Base-by-base conservation (phyloP, 2,329 filamentous ascomycete species). In the Cercospora nicotianae region DNA sequence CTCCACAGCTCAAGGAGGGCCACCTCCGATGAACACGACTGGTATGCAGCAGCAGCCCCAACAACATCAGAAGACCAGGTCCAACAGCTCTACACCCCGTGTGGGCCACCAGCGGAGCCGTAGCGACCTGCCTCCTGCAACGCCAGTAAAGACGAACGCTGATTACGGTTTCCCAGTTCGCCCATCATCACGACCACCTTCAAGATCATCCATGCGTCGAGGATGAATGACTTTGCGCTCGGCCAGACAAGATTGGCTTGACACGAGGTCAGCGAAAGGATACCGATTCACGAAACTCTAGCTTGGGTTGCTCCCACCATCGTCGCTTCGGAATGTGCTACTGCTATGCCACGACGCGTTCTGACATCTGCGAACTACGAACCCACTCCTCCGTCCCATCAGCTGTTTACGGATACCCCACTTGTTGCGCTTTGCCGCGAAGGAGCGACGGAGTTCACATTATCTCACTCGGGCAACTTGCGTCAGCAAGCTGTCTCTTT, bases 71-170 rank as follows among this genome's bases (percentile, higher is more conserved):
- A 70, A 70, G 26, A 62, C 59, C 20, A 67, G 67, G 23, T 68
- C 70, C 13, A 69, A 70, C 66, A 71, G 67, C 55, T 68, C 66
- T 23, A 70, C 70, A 20, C 70, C 70, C 8, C 66, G 67, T 42
- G 48, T 71, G 28, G 70, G 69, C 33, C 70, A 72, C 45, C 66
- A 60, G 57, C 69, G 70, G 30, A 72, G 70, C 65, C 67, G 70
- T 33, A 72, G 70, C 65, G 70, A 72, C 45, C 42, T 72, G 12
- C 63, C 67, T 31, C 69, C 65, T 10, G 42, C 64, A 3, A 71
- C 70, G 23, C 70, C 69, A 1, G 67, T 72, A 53, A 69, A 71
- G 57, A 66, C 61, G 45, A 71, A 65, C 39, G 66, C 53, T 51
- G 70, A 72, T 42, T 70, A 59, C 45, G 63, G 64, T 58, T 68